Conservation (phyloP, 768 basidiomycete genomes). For the Tubosaeta sp. region DNA sequence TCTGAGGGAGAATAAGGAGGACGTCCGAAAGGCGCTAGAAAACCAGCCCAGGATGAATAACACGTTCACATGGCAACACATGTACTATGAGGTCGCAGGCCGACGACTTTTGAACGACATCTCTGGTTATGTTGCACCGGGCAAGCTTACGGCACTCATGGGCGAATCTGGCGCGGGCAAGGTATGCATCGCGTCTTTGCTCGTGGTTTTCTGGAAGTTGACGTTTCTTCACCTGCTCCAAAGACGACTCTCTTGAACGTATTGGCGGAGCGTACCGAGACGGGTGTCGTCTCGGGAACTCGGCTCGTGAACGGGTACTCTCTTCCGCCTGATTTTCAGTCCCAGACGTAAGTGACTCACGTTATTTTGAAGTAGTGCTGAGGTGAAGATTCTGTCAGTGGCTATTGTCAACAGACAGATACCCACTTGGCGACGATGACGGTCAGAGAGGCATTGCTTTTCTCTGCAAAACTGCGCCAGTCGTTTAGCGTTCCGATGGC, state of each 20-base stretch:
- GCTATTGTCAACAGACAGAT: constrained; percentile 86
- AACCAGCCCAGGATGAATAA: constrained; percentile 38
- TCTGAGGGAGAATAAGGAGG: constrained; percentile 11
- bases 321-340: constrained; percentile 46
- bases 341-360: constrained; percentile 42
- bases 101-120: constrained; percentile 63
- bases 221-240: not conserved
- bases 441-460: constrained; percentile 73
- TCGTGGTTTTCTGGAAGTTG: not conserved
- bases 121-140: constrained; percentile 77
- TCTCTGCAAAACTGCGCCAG: constrained; percentile 79
- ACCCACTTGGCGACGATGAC: constrained; percentile 72
- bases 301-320: constrained; percentile 43
- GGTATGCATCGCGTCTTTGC: constrained; percentile 14
- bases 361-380: too few species aligned
- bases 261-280: constrained; percentile 36
- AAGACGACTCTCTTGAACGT: constrained; percentile 51
- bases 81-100: constrained; percentile 63
- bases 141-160: constrained; percentile 77
- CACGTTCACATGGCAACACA: constrained; percentile 76
- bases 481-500: constrained; percentile 55
- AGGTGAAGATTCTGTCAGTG: constrained; percentile 35
- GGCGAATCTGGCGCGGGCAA: constrained; percentile 55
- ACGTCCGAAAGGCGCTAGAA: constrained; percentile 31
- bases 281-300: constrained; percentile 39